phyloP scores from a whole-genome alignment of 106 monocot genomes.

The Apostasia shenzhenica region DNA sequence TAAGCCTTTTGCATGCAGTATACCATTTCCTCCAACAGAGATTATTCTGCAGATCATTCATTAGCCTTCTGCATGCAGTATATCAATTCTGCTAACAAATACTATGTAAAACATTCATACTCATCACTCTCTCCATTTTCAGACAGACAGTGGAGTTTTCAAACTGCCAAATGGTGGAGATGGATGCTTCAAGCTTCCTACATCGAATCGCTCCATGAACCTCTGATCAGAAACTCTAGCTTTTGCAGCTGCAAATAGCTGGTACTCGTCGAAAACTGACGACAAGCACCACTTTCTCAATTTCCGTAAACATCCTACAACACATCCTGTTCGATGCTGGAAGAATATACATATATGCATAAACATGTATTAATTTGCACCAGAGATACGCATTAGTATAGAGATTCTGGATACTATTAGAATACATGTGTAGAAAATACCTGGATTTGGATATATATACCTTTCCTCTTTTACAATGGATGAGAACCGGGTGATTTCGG shows the following conservation, averaged over 20 bases:
- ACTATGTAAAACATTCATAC: too few relatives aligned
- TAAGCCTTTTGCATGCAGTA: too few relatives aligned
- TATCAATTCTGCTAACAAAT: too few relatives aligned
- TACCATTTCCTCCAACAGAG: too few relatives aligned
- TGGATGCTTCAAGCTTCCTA: slow-evolving; percentile 48
- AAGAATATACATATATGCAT: neutral
- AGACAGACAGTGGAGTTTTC: too few relatives aligned
- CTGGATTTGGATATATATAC: slow-evolving; percentile 12
- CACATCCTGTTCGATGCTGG: slow-evolving; percentile 78
- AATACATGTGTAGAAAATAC: neutral
- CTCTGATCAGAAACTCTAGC: slow-evolving; percentile 69
- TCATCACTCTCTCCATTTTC: too few relatives aligned
- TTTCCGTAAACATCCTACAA: slow-evolving; percentile 77
- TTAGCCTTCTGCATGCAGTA: too few relatives aligned
- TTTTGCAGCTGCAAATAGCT: slow-evolving; percentile 67
- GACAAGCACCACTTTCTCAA: slow-evolving; percentile 71
- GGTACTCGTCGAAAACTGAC: slow-evolving; percentile 75
- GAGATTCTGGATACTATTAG: neutral
- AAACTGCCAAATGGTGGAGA: slow-evolving; percentile 14
- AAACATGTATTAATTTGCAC: neutral
- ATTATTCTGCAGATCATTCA: too few relatives aligned
- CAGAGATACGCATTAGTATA: neutral
- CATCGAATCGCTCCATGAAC: slow-evolving; percentile 67
- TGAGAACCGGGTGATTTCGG: slow-evolving; percentile 61
- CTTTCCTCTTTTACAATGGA: slow-evolving; percentile 85